phyloP scores from a whole-genome alignment of 139 green algal species.

The Mesotaenium endlicherianum region DNA sequence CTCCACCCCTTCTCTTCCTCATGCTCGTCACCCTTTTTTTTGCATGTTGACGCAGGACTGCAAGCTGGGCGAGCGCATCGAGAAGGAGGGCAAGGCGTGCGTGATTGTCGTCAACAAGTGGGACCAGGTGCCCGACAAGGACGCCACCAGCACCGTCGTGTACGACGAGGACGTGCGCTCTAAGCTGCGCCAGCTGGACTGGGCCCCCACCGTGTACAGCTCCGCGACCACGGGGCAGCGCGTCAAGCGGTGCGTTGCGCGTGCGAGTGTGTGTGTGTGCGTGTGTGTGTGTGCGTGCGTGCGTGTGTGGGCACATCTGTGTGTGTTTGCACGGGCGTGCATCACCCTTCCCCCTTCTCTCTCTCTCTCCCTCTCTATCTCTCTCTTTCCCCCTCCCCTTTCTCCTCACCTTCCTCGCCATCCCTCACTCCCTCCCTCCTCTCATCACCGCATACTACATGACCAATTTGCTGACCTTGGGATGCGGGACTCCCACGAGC shows the following conservation, averaged over 20 bases:
- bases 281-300: neutral
- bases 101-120: constrained; percentile 98
- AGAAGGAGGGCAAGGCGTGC: constrained; percentile 75
- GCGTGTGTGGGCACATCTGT: neutral
- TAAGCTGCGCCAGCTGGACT: constrained; percentile 78
- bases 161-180: constrained; percentile 66
- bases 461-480: too few relatives aligned
- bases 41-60: constrained; percentile 59
- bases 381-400: too few relatives aligned
- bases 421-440: too few relatives aligned
- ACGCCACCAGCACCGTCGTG: constrained; percentile 53
- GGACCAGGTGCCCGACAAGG: constrained; percentile 77
- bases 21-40: neutral
- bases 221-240: constrained; percentile 71
- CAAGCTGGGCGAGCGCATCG: constrained; percentile 58
- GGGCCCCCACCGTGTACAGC: constrained; percentile 86
- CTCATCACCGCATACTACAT: too few relatives aligned
- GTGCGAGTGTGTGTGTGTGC: neutral
- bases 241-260: too few relatives aligned
- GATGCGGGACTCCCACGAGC: too few relatives aligned
- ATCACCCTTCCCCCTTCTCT: too few relatives aligned
- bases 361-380: too few relatives aligned
- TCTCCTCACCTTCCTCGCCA: too few relatives aligned
- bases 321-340: too few relatives aligned
- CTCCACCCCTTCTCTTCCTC: neutral